Conservation (phyloP, 1,284 basidiomycete genomes). For the Exobasidium cylindrosporum region DNA sequence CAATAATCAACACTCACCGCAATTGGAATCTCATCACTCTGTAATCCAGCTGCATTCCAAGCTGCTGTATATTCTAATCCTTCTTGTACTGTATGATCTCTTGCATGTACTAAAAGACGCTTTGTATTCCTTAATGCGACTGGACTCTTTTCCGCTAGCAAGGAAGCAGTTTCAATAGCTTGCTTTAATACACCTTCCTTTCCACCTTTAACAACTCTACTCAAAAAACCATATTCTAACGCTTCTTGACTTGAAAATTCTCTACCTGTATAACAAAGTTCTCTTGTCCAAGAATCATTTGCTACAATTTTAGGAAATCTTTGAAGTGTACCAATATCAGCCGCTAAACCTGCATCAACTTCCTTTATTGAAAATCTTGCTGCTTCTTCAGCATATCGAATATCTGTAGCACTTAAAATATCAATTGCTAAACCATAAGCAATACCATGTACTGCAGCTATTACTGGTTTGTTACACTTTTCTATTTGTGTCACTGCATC, state of each 20-base stretch:
- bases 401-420: constrained; percentile 74
- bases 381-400: constrained; percentile 70
- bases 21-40: constrained; percentile 64
- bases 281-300: constrained; percentile 73
- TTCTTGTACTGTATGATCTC: constrained; percentile 75
- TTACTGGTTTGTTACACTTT: constrained; percentile 75
- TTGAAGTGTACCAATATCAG: constrained; percentile 85
- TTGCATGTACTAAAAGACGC: constrained; percentile 68
- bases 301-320: constrained; percentile 76
- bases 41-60: constrained; percentile 72
- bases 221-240: constrained; percentile 71
- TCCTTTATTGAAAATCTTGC: constrained; percentile 80
- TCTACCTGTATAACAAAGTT: constrained; percentile 76
- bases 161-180: constrained; percentile 67
- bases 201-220: constrained; percentile 69
- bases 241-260: constrained; percentile 72
- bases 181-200: constrained; percentile 61
- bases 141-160: constrained; percentile 75
- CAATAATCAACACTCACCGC: constrained; percentile 36
- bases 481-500: constrained; percentile 57
- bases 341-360: constrained; percentile 82
- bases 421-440: constrained; percentile 73
- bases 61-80: constrained; percentile 74
- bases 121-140: constrained; percentile 80
- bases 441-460: constrained; percentile 75